Evolutionary conservation across 2,329 filamentous ascomycete genomes (phyloP).

Genomic region (Alternaria novae-zelandiae): DNA sequence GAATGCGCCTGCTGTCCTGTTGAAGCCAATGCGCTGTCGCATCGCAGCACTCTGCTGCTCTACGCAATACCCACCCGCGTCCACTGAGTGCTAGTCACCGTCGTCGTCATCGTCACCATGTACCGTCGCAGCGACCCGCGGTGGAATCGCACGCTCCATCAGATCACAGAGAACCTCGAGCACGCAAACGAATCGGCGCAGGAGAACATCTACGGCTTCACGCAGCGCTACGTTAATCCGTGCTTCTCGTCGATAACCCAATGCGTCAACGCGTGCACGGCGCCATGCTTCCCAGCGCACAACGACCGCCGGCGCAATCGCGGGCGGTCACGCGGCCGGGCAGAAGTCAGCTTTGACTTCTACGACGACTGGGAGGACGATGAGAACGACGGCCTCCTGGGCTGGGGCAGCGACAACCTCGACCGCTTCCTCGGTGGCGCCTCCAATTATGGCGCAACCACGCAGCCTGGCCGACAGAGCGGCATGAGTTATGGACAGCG

Average conservation of each 20-base stretch:
- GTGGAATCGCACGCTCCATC: conserved; percentile 91
- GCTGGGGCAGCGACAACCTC: conserved; percentile 83
- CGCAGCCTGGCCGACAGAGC: conserved; percentile 72
- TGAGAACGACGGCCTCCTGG: conserved; percentile 68
- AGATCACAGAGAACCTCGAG: conserved; percentile 89
- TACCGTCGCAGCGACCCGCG: conserved; percentile 77
- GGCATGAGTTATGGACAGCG: conserved; percentile 90
- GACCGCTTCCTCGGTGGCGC: conserved; percentile 80
- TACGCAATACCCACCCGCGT: conserved; percentile 14
- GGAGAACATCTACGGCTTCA: conserved; percentile 86
- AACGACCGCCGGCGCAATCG: conserved; percentile 79
- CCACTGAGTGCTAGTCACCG: neutral
- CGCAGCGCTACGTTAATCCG: conserved; percentile 81
- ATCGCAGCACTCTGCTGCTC: conserved; percentile 28
- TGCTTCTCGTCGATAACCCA: conserved; percentile 73
- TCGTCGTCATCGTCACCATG: conserved; percentile 55
- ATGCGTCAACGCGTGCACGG: conserved; percentile 73
- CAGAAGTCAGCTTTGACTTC: conserved; percentile 92
- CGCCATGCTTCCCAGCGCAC: conserved; percentile 72
- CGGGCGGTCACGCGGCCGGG: conserved; percentile 61
- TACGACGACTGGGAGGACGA: conserved; percentile 95
- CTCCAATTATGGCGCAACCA: conserved; percentile 57
- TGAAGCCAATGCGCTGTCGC: conserved; percentile 35
- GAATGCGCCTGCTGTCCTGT: conserved; percentile 3
- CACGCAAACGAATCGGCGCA: conserved; percentile 90